Evolutionary conservation across 2,329 filamentous ascomycete genomes (phyloP).

Genomic region (Massarina eburnea): DNA sequence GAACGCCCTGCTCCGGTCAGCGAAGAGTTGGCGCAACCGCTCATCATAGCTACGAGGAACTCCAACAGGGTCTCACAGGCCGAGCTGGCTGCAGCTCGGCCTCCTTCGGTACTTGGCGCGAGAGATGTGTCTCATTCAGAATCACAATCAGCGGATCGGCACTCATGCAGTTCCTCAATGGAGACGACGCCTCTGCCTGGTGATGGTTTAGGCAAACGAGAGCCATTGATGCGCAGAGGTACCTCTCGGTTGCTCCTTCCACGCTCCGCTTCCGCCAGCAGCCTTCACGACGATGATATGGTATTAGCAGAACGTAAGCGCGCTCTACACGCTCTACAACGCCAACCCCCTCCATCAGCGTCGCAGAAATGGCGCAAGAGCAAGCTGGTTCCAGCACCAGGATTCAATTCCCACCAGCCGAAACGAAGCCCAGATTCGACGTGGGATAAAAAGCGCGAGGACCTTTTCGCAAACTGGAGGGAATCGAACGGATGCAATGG

Average conservation of each 20-base stretch:
- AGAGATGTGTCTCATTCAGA: conserved; percentile 22
- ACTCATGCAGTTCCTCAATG: conserved; percentile 26
- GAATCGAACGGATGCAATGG: conserved; percentile 33
- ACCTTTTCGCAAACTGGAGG: conserved; percentile 39
- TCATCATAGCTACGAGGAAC: conserved; percentile 17
- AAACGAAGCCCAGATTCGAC: conserved; percentile 28
- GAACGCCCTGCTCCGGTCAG: conserved; percentile 59
- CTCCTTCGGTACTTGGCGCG: conserved; percentile 16
- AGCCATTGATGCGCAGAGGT: conserved; percentile 51
- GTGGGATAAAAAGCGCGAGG: conserved; percentile 35
- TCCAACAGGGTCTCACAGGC: conserved; percentile 33
- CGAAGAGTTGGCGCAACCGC: conserved; percentile 27
- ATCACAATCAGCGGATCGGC: conserved; percentile 31
- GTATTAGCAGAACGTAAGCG: conserved; percentile 66
- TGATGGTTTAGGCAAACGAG: conserved; percentile 59
- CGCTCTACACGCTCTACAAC: conserved; percentile 28
- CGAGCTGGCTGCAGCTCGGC: too few species aligned
- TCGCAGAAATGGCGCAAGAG: conserved; percentile 36
- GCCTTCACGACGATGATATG: conserved; percentile 61
- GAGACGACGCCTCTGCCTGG: too few species aligned
- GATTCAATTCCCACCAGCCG: conserved; percentile 44
- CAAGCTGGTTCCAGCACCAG: conserved; percentile 21
- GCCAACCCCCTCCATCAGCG: conserved; percentile 32
- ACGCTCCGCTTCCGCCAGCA: conserved; percentile 26
- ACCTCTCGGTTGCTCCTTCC: conserved; percentile 42